Percentiles rank a stretch among this genome's conserved stretches.
Conservation (phyloP, 192 early-diverging fungal species). For the Phycomyces blakesleeanus region DNA sequence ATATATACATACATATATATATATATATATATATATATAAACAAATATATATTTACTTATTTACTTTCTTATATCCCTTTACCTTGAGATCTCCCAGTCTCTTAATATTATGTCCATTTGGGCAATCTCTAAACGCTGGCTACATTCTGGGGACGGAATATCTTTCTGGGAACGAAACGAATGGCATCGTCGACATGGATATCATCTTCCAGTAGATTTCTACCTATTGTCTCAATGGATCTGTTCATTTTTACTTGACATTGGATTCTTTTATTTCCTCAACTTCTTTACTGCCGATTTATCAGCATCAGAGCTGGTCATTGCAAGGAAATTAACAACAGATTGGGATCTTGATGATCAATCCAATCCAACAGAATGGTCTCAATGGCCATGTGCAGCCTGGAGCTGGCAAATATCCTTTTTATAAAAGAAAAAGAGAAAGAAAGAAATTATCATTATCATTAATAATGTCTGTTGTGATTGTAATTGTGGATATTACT, state of each 20-base stretch:
- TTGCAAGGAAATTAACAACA: not conserved
- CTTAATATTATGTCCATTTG: too few relatives aligned
- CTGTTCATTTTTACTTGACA: constrained; percentile 17
- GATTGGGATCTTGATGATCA: constrained; percentile 5
- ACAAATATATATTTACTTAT: too few relatives aligned
- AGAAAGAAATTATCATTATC: not conserved
- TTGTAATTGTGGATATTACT: not conserved
- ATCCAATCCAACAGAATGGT: not conserved
- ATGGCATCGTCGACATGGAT: constrained; percentile 29
- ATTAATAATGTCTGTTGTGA: not conserved
- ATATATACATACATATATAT: too few relatives aligned
- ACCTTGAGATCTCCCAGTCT: not conserved
- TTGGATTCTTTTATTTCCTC: constrained; percentile 23
- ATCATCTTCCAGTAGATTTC: constrained; percentile 19
- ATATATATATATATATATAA: too few relatives aligned
- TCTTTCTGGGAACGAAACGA: constrained; percentile 27
- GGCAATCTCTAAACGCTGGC: not conserved
- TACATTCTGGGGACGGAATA: not conserved
- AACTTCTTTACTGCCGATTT: constrained; percentile 15
- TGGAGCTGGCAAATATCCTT: constrained; percentile 29
- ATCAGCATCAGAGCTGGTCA: not conserved
- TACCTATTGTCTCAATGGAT: constrained; percentile 26
- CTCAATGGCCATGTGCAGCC: constrained; percentile 1
- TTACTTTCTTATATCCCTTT: too few relatives aligned
- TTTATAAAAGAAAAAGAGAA: constrained; percentile 12